phyloP scores from a whole-genome alignment of 257 asterid species.

The Echium plantagineum region DNA sequence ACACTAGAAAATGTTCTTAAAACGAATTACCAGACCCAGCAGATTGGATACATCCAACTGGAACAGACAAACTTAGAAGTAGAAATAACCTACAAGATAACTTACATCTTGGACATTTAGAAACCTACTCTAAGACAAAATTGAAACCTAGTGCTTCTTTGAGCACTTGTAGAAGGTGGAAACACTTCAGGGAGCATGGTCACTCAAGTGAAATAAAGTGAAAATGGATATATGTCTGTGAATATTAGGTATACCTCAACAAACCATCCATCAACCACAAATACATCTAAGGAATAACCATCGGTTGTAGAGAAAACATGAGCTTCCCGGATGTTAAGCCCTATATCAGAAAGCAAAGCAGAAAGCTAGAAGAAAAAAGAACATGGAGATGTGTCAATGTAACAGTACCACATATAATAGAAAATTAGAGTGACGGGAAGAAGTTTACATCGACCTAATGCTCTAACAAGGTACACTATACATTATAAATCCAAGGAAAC shows the following conservation, averaged over 20 bases:
- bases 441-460: not conserved
- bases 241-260: conserved; percentile 47
- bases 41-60: not conserved
- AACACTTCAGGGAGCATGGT: not conserved
- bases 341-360: conserved; percentile 87
- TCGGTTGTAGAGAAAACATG: conserved; percentile 89
- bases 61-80: not conserved
- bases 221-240: not conserved
- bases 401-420: not conserved
- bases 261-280: conserved; percentile 96
- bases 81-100: not conserved
- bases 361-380: conserved; percentile 54
- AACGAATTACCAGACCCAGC: not conserved
- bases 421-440: not conserved
- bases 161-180: not conserved
- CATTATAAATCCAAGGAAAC: conserved; percentile 4
- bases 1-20: not conserved
- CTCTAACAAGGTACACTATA: conserved; percentile 9
- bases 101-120: too few relatives aligned
- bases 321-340: conserved; percentile 96
- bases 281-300: conserved; percentile 84
- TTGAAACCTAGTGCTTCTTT: not conserved
- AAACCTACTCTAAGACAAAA: not conserved
- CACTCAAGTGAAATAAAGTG: not conserved
- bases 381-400: conserved; percentile 1